A percentile compares a stretch with the other conserved stretches of the same genome.
Evolutionary conservation across 1,139 yeast species (phyloP).

Genomic region (Yamadazyma diospyri): DNA sequence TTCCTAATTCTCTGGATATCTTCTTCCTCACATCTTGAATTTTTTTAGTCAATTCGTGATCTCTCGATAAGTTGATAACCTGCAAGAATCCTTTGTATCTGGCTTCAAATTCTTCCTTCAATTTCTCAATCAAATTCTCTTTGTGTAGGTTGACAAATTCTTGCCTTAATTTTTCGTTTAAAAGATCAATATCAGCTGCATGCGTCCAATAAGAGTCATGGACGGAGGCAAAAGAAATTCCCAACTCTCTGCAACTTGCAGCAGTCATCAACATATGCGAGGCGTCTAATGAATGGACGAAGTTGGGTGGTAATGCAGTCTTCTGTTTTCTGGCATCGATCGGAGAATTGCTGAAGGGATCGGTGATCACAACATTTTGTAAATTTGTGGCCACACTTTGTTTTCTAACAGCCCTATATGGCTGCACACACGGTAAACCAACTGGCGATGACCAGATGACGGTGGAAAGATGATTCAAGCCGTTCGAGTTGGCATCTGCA

Average conservation of each 20-base stretch:
- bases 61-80: conserved; percentile 51
- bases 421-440: conserved; percentile 93
- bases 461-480: conserved; percentile 70
- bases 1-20: conserved; percentile 48
- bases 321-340: conserved; percentile 88
- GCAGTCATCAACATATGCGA: conserved; percentile 96
- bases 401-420: conserved; percentile 70
- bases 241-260: conserved; percentile 62
- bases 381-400: conserved; percentile 71
- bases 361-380: conserved; percentile 78
- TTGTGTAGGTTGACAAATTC: conserved; percentile 78
- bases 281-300: conserved; percentile 92
- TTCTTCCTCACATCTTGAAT: conserved; percentile 50
- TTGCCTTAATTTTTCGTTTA: conserved; percentile 73
- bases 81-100: conserved; percentile 75
- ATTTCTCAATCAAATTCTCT: conserved; percentile 63
- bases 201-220: conserved; percentile 99
- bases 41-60: conserved; percentile 50
- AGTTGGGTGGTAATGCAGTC: conserved; percentile 95
- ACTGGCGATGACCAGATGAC: conserved; percentile 98
- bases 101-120: conserved; percentile 75
- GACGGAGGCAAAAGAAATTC: conserved; percentile 86
- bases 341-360: conserved; percentile 77
- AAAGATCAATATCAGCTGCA: conserved; percentile 72
- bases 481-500: conserved; percentile 22